These are phyloP conservation scores for Tolypocladium capitatum DNA, from an alignment of 2,329 filamentous ascomycete species.

Conservation along the genomic window DNA sequence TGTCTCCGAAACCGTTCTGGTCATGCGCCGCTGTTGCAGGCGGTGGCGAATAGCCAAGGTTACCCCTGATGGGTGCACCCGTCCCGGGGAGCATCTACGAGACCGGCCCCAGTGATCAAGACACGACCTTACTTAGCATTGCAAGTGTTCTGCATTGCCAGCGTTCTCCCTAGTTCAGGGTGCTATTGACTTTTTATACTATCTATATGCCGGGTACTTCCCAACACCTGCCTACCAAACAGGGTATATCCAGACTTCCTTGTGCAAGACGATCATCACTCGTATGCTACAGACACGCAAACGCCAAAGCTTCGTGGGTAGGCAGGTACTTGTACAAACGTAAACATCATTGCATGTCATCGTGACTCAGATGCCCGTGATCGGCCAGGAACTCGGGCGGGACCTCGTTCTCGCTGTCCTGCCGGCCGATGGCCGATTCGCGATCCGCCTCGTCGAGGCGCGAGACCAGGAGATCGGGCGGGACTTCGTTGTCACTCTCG, in stretches of 20 bases:
- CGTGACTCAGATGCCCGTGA: conserved; percentile 11
- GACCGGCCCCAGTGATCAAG: neutral
- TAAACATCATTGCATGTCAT: neutral
- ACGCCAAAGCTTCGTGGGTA: neutral
- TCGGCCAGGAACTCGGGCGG: conserved; percentile 39
- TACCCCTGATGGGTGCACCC: conserved; percentile 1
- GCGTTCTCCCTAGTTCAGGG: neutral
- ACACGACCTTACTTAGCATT: neutral
- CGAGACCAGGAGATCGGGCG: conserved; percentile 16
- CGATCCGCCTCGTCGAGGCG: conserved; percentile 13
- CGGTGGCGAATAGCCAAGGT: conserved; percentile 5
- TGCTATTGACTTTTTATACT: neutral
- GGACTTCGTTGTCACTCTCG: conserved; percentile 11
- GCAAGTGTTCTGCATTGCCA: neutral
- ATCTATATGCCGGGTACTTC: neutral
- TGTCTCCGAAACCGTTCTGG: neutral
- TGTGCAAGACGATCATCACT: neutral
- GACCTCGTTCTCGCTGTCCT: conserved; percentile 34
- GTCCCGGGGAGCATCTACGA: neutral
- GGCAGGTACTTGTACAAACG: neutral
- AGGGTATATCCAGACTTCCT: neutral
- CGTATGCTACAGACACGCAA: neutral
- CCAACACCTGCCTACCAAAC: neutral
- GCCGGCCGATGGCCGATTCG: conserved; percentile 6
- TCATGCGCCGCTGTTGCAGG: neutral